These are phyloP conservation scores for Metschnikowia bowlesiae DNA, from an alignment of 805 yeast genomes.

Conservation along the genomic window DNA sequence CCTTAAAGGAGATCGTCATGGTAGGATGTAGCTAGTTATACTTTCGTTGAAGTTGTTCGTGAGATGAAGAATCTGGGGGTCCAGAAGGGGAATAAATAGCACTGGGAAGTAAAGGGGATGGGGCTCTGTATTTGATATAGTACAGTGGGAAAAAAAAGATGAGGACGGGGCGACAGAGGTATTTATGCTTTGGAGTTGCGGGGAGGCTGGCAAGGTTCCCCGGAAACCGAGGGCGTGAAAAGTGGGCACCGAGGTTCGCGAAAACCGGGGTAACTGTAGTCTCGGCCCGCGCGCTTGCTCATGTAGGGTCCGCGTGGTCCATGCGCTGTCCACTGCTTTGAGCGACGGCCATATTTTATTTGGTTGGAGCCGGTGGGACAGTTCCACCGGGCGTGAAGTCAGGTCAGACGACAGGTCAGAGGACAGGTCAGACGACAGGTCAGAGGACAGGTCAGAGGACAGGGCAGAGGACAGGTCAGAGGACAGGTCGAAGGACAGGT, in stretches of 20 bases:
- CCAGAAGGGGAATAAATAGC: background rate
- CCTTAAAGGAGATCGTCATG: slow-evolving; percentile 49
- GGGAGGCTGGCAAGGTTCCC: slow-evolving; percentile 13
- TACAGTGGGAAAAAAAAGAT: background rate
- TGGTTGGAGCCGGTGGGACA: no score
- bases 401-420: no score
- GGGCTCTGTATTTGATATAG: background rate
- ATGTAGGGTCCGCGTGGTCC: background rate
- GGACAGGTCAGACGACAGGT: no score
- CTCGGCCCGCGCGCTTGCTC: background rate
- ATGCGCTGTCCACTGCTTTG: no score
- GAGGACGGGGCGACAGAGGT: background rate
- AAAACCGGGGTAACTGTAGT: background rate
- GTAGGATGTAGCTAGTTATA: background rate
- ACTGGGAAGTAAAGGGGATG: background rate
- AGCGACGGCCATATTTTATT: no score
- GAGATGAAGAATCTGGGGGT: background rate
- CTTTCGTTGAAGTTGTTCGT: background rate
- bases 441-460: no score
- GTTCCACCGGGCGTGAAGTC: no score
- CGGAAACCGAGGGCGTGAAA: slow-evolving; percentile 11
- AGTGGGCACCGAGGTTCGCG: slow-evolving; percentile 1
- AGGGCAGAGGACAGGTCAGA: no score
- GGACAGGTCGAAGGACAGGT: no score
- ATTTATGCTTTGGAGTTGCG: slow-evolving; percentile 9